Evolutionary conservation across 352 stramenopile species (phyloP).

Genomic region (Globisporangium camurandrum): DNA sequence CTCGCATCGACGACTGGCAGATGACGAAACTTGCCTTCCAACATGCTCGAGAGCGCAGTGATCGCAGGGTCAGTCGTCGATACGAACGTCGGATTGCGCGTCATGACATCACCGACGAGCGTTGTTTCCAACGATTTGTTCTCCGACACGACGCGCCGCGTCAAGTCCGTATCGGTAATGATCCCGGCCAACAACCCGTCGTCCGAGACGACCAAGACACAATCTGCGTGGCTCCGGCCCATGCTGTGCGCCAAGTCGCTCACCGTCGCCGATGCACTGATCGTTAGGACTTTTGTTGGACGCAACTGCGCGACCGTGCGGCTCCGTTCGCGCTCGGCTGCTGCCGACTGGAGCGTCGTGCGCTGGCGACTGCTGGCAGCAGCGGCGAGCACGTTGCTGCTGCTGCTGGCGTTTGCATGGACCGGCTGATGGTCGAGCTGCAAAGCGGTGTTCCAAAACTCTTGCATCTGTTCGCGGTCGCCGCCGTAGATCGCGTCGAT

Average conservation of each 20-base stretch:
- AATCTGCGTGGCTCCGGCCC: conserved; percentile 87
- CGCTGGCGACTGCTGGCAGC: conserved; percentile 28
- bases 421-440: conserved; percentile 70
- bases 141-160: conserved; percentile 70
- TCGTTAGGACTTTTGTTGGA: conserved; percentile 86
- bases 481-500: conserved; percentile 86
- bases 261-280: conserved; percentile 72
- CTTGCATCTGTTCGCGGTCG: conserved; percentile 82
- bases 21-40: conserved; percentile 86
- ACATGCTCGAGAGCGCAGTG: conserved; percentile 77
- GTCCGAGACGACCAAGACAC: conserved; percentile 88
- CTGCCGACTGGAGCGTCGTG: conserved; percentile 49
- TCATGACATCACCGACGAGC: conserved; percentile 76
- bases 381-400: too few species aligned
- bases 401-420: conserved; percentile 29
- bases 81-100: conserved; percentile 76
- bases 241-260: conserved; percentile 84
- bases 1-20: conserved; percentile 74
- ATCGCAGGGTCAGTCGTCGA: conserved; percentile 78
- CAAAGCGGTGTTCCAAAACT: conserved; percentile 85
- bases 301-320: conserved; percentile 77
- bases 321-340: conserved; percentile 57
- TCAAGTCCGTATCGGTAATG: conserved; percentile 91
- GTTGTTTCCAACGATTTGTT: conserved; percentile 70
- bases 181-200: conserved; percentile 91